phyloP scores from a whole-genome alignment of 2,329 filamentous ascomycete genomes.

The Verticillium zaregamsianum region DNA sequence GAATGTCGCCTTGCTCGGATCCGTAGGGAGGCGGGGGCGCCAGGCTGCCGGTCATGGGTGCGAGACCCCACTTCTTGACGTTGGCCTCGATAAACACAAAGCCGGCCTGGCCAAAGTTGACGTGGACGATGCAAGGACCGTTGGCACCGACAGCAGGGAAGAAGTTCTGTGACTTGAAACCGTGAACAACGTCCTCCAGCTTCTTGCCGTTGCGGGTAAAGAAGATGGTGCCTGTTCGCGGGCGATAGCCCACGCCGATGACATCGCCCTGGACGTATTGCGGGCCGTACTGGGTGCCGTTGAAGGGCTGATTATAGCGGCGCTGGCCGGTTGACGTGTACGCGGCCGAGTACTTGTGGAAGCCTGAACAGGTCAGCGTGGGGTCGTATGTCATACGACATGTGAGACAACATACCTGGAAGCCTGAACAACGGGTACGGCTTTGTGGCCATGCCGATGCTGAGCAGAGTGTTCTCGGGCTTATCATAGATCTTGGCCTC shows the following conservation, averaged over 20 bases:
- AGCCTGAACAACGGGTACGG: constrained; percentile 93
- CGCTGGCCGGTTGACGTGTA: constrained; percentile 86
- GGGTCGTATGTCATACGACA: not conserved
- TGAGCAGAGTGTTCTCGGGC: constrained; percentile 80
- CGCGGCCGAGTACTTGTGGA: constrained; percentile 87
- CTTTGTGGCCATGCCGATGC: constrained; percentile 93
- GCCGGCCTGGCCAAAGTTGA: constrained; percentile 96
- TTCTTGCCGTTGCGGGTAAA: constrained; percentile 98
- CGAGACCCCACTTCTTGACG: constrained; percentile 98
- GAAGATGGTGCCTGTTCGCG: constrained; percentile 90
- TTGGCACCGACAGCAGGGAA: constrained; percentile 97
- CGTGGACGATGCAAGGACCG: constrained; percentile 86
- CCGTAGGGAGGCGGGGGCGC: constrained; percentile 95
- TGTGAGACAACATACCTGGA: constrained; percentile 63
- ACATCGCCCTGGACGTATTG: constrained; percentile 90
- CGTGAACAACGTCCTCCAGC: constrained; percentile 89
- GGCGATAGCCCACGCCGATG: constrained; percentile 90
- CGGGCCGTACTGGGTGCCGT: constrained; percentile 73
- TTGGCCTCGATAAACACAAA: constrained; percentile 99
- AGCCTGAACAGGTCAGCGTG: constrained; percentile 50
- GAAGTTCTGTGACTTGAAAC: constrained; percentile 91
- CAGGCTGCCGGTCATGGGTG: constrained; percentile 90
- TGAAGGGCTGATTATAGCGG: constrained; percentile 90
- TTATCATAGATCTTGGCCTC: constrained; percentile 99
- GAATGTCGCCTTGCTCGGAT: constrained; percentile 92